phyloP scores from a whole-genome alignment of 2,329 filamentous ascomycete genomes.

The Dactylella cylindrospora region DNA sequence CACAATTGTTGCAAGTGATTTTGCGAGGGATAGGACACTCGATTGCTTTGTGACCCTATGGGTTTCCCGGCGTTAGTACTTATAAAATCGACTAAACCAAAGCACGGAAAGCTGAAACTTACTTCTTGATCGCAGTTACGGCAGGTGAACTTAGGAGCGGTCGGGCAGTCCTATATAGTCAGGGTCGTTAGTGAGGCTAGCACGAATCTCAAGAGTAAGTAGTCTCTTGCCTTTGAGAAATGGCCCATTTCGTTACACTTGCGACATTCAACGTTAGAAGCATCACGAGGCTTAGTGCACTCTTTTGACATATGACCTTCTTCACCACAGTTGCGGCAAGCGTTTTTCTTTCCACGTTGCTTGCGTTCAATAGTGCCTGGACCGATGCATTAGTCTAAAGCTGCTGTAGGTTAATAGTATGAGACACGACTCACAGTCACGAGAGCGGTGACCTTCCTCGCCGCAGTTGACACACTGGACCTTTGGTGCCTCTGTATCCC shows the following conservation, averaged over 20 bases:
- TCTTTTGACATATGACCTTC: constrained; percentile 48
- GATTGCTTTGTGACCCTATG: constrained; percentile 27
- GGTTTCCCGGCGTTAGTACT: background rate
- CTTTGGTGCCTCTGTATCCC: constrained; percentile 23
- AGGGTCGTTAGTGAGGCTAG: background rate
- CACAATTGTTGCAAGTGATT: constrained; percentile 55
- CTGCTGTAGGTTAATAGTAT: background rate
- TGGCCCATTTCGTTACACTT: constrained; percentile 51
- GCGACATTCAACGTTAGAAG: constrained; percentile 65
- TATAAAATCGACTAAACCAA: background rate
- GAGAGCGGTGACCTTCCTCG: constrained; percentile 65
- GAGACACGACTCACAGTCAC: constrained; percentile 57
- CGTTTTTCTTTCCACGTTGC: constrained; percentile 46
- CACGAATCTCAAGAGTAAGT: background rate
- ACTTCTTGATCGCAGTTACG: constrained; percentile 40
- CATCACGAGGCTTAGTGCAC: constrained; percentile 61
- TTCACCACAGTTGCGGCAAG: constrained; percentile 48
- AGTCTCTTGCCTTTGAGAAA: constrained; percentile 20
- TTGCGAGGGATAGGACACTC: constrained; percentile 37
- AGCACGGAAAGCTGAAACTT: background rate
- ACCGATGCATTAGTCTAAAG: too few relatives aligned
- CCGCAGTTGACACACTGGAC: constrained; percentile 68
- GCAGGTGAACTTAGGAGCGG: constrained; percentile 32
- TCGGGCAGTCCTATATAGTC: constrained; percentile 23
- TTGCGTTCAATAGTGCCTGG: constrained; percentile 54